Evolutionary conservation across 1,139 yeast species (phyloP).

Genomic region (Zygotorulaspora mrakii): DNA sequence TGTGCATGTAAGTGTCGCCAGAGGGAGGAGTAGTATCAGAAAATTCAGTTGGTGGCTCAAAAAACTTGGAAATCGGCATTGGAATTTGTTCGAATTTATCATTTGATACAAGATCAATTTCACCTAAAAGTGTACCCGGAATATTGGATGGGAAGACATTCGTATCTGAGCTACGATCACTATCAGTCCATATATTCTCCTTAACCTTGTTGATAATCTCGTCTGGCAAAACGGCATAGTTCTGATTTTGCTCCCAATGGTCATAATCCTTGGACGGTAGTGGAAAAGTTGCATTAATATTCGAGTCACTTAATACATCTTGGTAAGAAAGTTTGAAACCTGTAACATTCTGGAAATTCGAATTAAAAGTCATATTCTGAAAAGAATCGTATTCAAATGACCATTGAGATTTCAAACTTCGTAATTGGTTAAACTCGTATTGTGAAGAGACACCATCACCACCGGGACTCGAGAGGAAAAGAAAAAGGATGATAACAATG

Average conservation of each 20-base stretch:
- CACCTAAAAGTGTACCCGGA: constrained; percentile 31
- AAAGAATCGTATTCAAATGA: constrained; percentile 37
- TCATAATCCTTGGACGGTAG: constrained; percentile 43
- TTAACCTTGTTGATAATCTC: constrained; percentile 41
- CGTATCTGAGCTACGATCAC: constrained; percentile 6
- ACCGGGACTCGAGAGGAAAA: constrained; percentile 56
- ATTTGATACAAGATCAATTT: constrained; percentile 22
- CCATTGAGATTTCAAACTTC: constrained; percentile 26
- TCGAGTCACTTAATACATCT: constrained; percentile 47
- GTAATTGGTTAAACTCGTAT: constrained; percentile 34
- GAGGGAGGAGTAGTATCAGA: constrained; percentile 26
- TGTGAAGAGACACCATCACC: constrained; percentile 49
- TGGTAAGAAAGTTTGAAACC: constrained; percentile 64
- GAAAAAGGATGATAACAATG: constrained; percentile 29
- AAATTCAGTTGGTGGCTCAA: constrained; percentile 31
- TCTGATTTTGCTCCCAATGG: constrained; percentile 54
- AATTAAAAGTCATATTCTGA: constrained; percentile 42
- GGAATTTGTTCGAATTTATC: constrained; percentile 20
- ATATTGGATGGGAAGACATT: constrained; percentile 32
- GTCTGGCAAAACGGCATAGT: constrained; percentile 60
- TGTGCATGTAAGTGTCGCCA: constrained; percentile 29
- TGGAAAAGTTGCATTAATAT: constrained; percentile 54
- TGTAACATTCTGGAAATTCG: constrained; percentile 69
- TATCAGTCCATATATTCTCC: constrained; percentile 26
- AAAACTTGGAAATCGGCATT: constrained; percentile 34